These are phyloP conservation scores for Gomphus bonarii DNA, from an alignment of 1,284 basidiomycete genomes.

Conservation along the genomic window DNA sequence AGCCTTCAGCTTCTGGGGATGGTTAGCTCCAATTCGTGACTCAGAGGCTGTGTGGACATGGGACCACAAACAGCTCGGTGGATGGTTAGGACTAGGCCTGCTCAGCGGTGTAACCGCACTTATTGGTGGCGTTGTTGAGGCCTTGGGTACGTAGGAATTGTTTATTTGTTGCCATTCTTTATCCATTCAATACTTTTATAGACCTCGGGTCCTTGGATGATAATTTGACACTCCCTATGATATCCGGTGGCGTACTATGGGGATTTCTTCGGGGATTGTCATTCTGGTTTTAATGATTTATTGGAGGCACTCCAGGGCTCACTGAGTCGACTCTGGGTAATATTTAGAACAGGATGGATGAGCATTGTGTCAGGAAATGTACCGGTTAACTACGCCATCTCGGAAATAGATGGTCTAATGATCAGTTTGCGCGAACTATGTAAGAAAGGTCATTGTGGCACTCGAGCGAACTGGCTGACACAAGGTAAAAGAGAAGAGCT, in stretches of 20 bases:
- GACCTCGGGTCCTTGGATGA: slow-evolving; percentile 88
- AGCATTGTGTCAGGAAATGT: background rate
- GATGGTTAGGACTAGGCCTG: slow-evolving; percentile 44
- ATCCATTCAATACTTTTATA: slow-evolving; percentile 22
- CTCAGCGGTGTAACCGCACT: slow-evolving; percentile 60
- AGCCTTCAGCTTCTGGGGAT: slow-evolving; percentile 73
- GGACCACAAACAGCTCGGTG: slow-evolving; percentile 34
- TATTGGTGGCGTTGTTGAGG: slow-evolving; percentile 77
- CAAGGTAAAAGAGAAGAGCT: too few relatives aligned
- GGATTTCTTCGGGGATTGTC: slow-evolving; percentile 27
- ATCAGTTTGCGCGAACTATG: too few relatives aligned
- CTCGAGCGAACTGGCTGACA: too few relatives aligned
- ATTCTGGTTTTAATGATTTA: background rate
- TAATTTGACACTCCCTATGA: slow-evolving; percentile 87
- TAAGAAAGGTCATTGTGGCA: too few relatives aligned
- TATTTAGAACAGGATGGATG: background rate
- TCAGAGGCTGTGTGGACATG: slow-evolving; percentile 38
- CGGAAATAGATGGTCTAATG: too few relatives aligned
- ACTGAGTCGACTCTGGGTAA: background rate
- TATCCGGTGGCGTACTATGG: slow-evolving; percentile 79
- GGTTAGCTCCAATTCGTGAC: slow-evolving; percentile 36
- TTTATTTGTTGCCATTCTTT: background rate
- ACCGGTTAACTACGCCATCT: too few relatives aligned
- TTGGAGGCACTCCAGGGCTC: background rate
- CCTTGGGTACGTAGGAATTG: slow-evolving; percentile 50